These are phyloP conservation scores for Microbotryum lychnidis-dioicae DNA, from an alignment of 1,284 basidiomycete species.

Conservation along the genomic window DNA sequence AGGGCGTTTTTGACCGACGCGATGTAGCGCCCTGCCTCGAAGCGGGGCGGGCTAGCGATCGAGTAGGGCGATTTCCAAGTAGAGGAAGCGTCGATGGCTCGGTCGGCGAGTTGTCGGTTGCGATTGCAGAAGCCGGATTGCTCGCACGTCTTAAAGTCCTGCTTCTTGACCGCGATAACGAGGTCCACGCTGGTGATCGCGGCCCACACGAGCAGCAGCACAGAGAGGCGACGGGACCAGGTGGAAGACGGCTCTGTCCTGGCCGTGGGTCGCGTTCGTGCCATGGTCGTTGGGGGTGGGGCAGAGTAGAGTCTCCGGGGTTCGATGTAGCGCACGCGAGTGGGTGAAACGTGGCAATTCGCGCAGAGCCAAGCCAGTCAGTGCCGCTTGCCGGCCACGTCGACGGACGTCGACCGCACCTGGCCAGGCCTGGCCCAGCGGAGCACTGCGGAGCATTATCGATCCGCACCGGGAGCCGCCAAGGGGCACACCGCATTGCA, in stretches of 20 bases:
- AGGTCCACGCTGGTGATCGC: not conserved
- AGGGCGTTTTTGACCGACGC: slow-evolving; percentile 65
- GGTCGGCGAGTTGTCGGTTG: slow-evolving; percentile 64
- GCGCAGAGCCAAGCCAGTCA: too few species aligned
- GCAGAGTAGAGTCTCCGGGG: not conserved
- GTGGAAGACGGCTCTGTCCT: not conserved
- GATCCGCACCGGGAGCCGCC: too few species aligned
- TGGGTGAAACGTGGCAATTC: too few species aligned
- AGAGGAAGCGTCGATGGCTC: slow-evolving; percentile 35
- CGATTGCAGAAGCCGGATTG: slow-evolving; percentile 86
- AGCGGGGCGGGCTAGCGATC: slow-evolving; percentile 50
- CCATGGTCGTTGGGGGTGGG: not conserved
- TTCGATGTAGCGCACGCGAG: too few species aligned
- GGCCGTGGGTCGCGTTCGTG: not conserved
- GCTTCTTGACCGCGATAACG: slow-evolving; percentile 43
- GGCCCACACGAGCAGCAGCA: not conserved
- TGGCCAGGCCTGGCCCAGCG: too few species aligned
- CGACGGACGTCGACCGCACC: too few species aligned
- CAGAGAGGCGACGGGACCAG: not conserved
- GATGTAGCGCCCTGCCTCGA: slow-evolving; percentile 55
- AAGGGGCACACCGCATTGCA: too few species aligned
- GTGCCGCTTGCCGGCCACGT: too few species aligned
- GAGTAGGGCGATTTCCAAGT: slow-evolving; percentile 78
- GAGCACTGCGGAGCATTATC: too few species aligned
- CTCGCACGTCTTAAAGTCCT: slow-evolving; percentile 84